Conservation (phyloP, 2,329 filamentous ascomycete genomes). For the Epichloe scottii region DNA sequence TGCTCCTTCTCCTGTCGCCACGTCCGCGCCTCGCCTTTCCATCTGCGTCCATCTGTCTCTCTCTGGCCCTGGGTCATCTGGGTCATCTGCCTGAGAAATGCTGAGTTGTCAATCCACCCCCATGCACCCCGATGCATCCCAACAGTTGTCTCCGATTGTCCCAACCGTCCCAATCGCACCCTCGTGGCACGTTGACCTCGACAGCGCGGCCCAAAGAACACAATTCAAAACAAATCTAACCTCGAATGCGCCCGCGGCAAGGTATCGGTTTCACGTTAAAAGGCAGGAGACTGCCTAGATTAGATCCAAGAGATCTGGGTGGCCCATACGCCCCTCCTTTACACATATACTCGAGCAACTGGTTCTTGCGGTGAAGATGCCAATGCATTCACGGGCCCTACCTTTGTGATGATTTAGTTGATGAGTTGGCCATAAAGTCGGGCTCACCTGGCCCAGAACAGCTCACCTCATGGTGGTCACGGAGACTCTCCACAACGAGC, state of each 20-base stretch:
- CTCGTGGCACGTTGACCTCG: not conserved
- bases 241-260: no score
- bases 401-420: not conserved
- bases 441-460: not conserved
- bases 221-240: not conserved
- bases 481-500: not conserved
- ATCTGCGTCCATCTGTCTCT: conserved; percentile 1
- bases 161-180: not conserved
- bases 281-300: not conserved
- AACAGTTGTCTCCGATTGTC: not conserved
- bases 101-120: conserved; percentile 22
- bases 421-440: not conserved
- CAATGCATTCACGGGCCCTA: not conserved
- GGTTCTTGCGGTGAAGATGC: conserved; percentile 2
- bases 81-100: conserved; percentile 25
- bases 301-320: not conserved
- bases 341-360: not conserved
- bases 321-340: not conserved
- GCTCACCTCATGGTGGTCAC: conserved; percentile 1
- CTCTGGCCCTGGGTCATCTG: conserved; percentile 2
- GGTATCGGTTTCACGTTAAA: not conserved
- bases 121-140: conserved; percentile 3
- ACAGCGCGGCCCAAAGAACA: not conserved
- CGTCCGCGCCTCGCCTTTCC: not conserved
- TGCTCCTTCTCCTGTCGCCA: no score